Percentiles rank a stretch among this genome's conserved stretches.
Conservation (phyloP, 768 basidiomycete genomes). For the Hydnomerulius pinastri region DNA sequence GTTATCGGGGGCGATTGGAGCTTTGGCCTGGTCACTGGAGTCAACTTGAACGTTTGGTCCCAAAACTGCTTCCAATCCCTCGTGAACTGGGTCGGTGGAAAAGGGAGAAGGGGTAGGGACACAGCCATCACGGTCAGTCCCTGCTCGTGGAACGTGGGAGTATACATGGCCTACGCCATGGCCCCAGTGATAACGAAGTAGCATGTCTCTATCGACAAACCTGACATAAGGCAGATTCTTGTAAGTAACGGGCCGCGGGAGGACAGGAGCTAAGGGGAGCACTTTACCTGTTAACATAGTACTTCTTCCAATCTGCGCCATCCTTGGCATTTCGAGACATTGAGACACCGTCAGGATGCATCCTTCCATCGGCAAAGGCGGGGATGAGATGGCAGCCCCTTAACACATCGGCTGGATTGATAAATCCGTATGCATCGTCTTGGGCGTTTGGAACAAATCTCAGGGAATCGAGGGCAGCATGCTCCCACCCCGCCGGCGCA, state of each 20-base stretch:
- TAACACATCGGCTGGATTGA: slow-evolving; percentile 5
- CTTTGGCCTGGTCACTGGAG: no score
- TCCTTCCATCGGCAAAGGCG: not conserved
- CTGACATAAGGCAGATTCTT: not conserved
- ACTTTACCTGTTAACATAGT: slow-evolving; percentile 13
- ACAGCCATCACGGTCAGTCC: no score
- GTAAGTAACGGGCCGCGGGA: not conserved
- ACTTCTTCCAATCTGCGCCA: slow-evolving; percentile 1
- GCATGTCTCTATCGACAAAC: slow-evolving; percentile 6
- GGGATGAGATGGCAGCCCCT: slow-evolving; percentile 12
- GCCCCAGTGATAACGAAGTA: slow-evolving; percentile 7
- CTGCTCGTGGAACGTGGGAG: no score
- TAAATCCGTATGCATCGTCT: slow-evolving; percentile 6
- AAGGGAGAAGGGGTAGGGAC: no score
- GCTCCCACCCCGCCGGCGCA: not conserved
- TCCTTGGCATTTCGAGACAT: slow-evolving; percentile 3
- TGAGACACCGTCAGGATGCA: not conserved
- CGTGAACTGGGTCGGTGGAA: no score
- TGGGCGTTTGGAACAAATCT: not conserved
- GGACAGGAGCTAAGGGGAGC: not conserved
- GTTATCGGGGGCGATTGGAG: no score
- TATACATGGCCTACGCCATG: slow-evolving; percentile 8
- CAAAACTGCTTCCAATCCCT: no score
- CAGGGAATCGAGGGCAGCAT: not conserved
- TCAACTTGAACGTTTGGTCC: no score